phyloP scores from a whole-genome alignment of 1,139 yeast species.

The Blastobotrys raffinosifermentans region DNA sequence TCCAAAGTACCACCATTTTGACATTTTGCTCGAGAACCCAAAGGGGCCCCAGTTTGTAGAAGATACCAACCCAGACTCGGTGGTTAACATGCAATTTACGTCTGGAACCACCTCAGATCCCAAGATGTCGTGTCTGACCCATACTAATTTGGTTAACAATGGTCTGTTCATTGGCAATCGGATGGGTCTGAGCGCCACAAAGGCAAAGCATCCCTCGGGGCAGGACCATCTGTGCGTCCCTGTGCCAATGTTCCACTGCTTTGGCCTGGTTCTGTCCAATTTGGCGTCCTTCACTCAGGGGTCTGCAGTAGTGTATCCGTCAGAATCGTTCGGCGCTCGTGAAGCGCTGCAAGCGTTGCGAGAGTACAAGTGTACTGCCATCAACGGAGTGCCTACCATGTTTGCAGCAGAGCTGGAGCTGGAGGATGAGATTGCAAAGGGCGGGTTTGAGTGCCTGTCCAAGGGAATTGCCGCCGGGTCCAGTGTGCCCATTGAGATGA shows the following conservation, averaged over 20 bases:
- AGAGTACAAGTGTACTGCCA: conserved; percentile 27
- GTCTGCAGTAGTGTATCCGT: conserved; percentile 29
- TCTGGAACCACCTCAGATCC: conserved; percentile 32
- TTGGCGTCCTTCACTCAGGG: conserved; percentile 28
- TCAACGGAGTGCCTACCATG: conserved; percentile 35
- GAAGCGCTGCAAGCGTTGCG: conserved; percentile 24
- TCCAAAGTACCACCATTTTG: conserved; percentile 8
- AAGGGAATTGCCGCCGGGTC: conserved; percentile 34
- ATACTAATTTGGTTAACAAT: conserved; percentile 28
- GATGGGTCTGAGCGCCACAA: conserved; percentile 25
- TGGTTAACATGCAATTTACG: conserved; percentile 32
- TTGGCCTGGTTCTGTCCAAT: conserved; percentile 33
- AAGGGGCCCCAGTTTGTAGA: conserved; percentile 4
- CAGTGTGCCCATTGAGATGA: conserved; percentile 29
- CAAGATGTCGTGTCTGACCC: conserved; percentile 29
- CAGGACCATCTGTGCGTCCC: conserved; percentile 31
- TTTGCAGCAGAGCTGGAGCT: conserved; percentile 30
- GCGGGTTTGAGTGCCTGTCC: conserved; percentile 24
- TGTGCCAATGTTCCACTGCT: conserved; percentile 35
- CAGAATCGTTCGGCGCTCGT: conserved; percentile 28
- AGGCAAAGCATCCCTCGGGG: conserved; percentile 24
- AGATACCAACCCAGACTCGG: conserved; percentile 18
- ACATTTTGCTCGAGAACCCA: conserved; percentile 7
- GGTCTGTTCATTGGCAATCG: conserved; percentile 28
- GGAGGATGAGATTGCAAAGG: conserved; percentile 21